phyloP scores from a whole-genome alignment of 2,329 filamentous ascomycete species.

The Hymenotorrendiella dingleyae region DNA sequence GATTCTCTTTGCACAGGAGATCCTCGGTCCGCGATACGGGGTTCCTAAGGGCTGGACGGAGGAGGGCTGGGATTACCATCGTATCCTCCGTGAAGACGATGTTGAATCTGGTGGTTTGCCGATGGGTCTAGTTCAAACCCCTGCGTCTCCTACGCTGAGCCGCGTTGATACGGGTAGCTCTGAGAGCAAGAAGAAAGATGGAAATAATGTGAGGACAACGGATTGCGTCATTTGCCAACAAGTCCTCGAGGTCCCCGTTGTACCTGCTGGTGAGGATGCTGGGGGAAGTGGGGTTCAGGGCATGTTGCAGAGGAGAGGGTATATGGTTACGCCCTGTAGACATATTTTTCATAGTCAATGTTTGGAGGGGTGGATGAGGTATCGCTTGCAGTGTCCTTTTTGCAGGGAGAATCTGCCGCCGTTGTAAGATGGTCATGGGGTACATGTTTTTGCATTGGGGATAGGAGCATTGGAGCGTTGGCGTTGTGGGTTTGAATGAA shows the following conservation, averaged over 20 bases:
- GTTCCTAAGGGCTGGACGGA: slow-evolving; percentile 62
- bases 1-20: slow-evolving; percentile 71
- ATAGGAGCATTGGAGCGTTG: too few relatives aligned
- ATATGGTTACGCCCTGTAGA: slow-evolving; percentile 96
- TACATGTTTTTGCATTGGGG: too few relatives aligned
- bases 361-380: slow-evolving; percentile 93
- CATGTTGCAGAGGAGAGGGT: slow-evolving; percentile 72
- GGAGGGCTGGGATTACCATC: slow-evolving; percentile 93
- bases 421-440: slow-evolving; percentile 44
- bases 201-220: slow-evolving; percentile 47
- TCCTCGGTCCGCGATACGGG: slow-evolving; percentile 84
- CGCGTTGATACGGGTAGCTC: slow-evolving; percentile 12
- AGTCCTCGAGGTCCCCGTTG: slow-evolving; percentile 79
- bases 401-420: slow-evolving; percentile 87
- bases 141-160: slow-evolving; percentile 18
- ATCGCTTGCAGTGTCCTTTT: slow-evolving; percentile 88
- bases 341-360: slow-evolving; percentile 94
- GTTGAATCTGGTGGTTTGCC: slow-evolving; percentile 74
- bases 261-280: slow-evolving; percentile 53
- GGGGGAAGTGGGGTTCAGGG: slow-evolving; percentile 49
- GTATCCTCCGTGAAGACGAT: slow-evolving; percentile 75
- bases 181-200: slow-evolving; percentile 38
- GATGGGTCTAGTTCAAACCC: slow-evolving; percentile 57
- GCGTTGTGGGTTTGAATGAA: too few relatives aligned
- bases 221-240: slow-evolving; percentile 97